Evolutionary conservation across 1,284 basidiomycete genomes (phyloP).

Genomic region (Phellopilus nigrolimitatus): DNA sequence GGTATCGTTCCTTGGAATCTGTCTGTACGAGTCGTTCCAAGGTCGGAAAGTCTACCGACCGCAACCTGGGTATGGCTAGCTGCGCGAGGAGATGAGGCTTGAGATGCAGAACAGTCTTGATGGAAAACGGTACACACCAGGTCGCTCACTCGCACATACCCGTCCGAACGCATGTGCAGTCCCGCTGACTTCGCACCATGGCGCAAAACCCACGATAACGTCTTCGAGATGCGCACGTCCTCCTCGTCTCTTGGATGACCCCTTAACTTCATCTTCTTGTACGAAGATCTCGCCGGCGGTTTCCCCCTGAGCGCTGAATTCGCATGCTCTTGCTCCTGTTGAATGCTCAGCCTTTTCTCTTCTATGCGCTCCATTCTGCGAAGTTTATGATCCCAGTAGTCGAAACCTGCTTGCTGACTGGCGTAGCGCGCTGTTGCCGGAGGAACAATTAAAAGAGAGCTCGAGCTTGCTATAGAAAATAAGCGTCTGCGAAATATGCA

Average conservation of each 20-base stretch:
- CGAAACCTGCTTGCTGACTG: not conserved
- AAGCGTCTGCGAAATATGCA: no score
- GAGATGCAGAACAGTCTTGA: conserved; percentile 12
- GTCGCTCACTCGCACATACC: conserved; percentile 57
- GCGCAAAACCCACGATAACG: conserved; percentile 64
- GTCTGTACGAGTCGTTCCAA: conserved; percentile 70
- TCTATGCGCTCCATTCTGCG: conserved; percentile 6
- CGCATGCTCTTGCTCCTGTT: not conserved
- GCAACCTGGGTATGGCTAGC: conserved; percentile 51
- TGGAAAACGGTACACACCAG: conserved; percentile 40
- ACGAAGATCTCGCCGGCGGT: not conserved
- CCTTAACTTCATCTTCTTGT: conserved; percentile 9
- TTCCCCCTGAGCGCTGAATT: not conserved
- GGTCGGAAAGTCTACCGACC: conserved; percentile 47
- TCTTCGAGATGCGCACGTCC: conserved; percentile 43
- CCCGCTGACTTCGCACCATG: conserved; percentile 64
- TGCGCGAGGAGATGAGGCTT: conserved; percentile 27
- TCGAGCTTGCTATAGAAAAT: no score
- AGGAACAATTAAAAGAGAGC: no score
- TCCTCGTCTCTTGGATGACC: conserved; percentile 13
- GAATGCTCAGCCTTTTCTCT: not conserved
- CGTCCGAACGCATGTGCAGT: conserved; percentile 57
- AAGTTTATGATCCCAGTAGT: not conserved
- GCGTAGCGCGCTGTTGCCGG: not conserved
- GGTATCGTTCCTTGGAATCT: conserved; percentile 78